Evolutionary conservation across 1,284 basidiomycete genomes (phyloP), one percentile per base, ranked within the genome.

Genomic region (Microbotryum intermedium): DNA sequence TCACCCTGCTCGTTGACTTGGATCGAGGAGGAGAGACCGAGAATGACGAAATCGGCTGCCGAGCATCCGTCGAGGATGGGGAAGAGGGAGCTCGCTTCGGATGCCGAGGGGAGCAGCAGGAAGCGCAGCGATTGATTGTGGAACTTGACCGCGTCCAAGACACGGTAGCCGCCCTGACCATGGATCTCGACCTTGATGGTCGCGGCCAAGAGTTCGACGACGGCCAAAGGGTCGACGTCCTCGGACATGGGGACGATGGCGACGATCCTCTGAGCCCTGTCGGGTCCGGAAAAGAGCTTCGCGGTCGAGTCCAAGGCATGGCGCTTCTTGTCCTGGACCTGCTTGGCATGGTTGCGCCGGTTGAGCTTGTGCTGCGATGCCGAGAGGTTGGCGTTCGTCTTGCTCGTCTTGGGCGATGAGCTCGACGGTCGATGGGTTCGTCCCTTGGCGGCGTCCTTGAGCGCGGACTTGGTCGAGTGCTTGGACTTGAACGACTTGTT

Each of bases 1-100:
- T 98, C 95, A 30, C 92, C 92, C 82, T 88, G 88, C 5, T 79
- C 73, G 61, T 88, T 82, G 3, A 97, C 92, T 74, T 97, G 91
- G 18, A 86, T 79, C 16, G 80, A 79, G 39, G 88, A 82, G 2
- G 90, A 95, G 30, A 97, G 79, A 6, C 87, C 80, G 64, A 95
- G 83, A 16, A 97, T 79, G 47, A 93, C 85, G 71, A 95, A 97
- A 76, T 98, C 94, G 13, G 91, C 88, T 2, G 84, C 87, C 72
- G 91, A 86, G 71, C 86, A 87, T 0, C 87, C 86, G 72, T 97
- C 92, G 43, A 98, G 80, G 1, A 88, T 82, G 2, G 84, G 81
- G 72, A 90, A 93, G 46, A 91, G 71, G 5, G 57, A 62, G 8
- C 42, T 30, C 34, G 60, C 25, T 43, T 50, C 10, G 42, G 61